Evolutionary conservation across 208 protist species (phyloP).

Genomic region (Acanthamoeba sp.): DNA sequence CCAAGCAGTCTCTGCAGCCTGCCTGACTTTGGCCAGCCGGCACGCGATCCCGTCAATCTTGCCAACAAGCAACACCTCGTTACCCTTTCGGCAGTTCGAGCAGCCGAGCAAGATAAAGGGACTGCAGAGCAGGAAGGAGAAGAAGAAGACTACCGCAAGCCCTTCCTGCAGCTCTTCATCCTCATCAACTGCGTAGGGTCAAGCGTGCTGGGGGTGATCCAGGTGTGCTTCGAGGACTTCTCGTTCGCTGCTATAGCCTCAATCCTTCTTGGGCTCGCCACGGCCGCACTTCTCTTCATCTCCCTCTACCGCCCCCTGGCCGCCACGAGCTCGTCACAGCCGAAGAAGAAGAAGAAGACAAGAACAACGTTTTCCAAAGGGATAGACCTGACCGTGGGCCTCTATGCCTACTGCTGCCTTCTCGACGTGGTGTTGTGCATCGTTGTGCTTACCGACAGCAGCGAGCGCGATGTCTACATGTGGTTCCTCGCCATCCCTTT

Average conservation of each 20-base stretch:
- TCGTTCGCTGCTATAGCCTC: background rate
- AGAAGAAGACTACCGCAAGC: background rate
- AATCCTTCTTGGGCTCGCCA: background rate
- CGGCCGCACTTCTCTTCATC: background rate
- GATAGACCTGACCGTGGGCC: background rate
- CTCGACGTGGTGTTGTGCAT: background rate
- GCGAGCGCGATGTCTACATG: background rate
- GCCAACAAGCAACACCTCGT: too few species aligned
- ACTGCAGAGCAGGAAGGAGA: too few species aligned
- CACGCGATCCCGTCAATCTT: too few species aligned
- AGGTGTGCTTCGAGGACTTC: background rate
- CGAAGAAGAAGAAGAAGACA: background rate
- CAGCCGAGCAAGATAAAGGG: too few species aligned
- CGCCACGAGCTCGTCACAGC: background rate
- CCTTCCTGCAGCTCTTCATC: background rate
- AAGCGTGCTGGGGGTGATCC: background rate
- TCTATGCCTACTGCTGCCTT: background rate
- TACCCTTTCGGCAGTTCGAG: too few species aligned
- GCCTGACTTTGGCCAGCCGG: too few species aligned
- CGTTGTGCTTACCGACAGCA: background rate
- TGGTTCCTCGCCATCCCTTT: constrained; percentile 18
- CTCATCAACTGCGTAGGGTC: background rate
- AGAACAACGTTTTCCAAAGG: too few species aligned
- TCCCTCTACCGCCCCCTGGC: background rate
- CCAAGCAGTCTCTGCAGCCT: too few species aligned